Percentiles rank a stretch among this genome's conserved stretches.
phyloP scores from a whole-genome alignment of 2,329 filamentous ascomycete genomes.

The Fusarium coffeatum region DNA sequence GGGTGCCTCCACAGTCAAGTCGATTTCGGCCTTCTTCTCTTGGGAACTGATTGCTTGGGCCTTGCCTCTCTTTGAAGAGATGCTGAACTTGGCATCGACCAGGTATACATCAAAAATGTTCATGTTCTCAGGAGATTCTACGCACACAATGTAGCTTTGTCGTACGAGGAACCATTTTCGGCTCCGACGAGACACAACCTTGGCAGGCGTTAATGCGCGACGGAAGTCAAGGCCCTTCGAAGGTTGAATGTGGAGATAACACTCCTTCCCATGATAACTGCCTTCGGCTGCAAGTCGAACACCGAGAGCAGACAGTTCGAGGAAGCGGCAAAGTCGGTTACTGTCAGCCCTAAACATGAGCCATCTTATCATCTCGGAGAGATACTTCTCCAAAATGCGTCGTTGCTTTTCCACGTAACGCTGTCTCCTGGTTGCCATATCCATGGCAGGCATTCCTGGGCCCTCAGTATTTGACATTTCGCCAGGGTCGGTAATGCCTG shows the following conservation, averaged over 20 bases:
- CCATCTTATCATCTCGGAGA: constrained; percentile 94
- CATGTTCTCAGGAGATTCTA: constrained; percentile 99
- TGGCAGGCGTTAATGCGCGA: constrained; percentile 79
- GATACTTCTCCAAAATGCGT: constrained; percentile 86
- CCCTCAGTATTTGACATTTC: constrained; percentile 58
- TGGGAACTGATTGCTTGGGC: constrained; percentile 66
- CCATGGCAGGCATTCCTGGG: constrained; percentile 62
- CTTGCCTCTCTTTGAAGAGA: constrained; percentile 77
- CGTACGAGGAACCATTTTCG: constrained; percentile 99
- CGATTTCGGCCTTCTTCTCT: constrained; percentile 66
- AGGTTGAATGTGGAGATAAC: constrained; percentile 90
- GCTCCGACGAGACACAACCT: constrained; percentile 83
- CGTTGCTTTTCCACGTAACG: constrained; percentile 86
- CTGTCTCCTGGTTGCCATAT: constrained; percentile 56
- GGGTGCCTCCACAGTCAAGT: constrained; percentile 54
- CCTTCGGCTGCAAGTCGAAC: constrained; percentile 94
- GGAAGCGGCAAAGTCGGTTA: constrained; percentile 93
- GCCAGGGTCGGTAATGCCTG: constrained; percentile 60
- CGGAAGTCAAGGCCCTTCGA: constrained; percentile 89
- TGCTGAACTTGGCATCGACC: constrained; percentile 88
- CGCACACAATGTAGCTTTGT: constrained; percentile 96
- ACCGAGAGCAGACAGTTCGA: constrained; percentile 93
- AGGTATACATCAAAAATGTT: constrained; percentile 98
- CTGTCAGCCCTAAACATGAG: constrained; percentile 97
- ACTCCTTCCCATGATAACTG: constrained; percentile 98